Conservation (phyloP, 1,139 yeast genomes). For the Suhomyces maxii region DNA sequence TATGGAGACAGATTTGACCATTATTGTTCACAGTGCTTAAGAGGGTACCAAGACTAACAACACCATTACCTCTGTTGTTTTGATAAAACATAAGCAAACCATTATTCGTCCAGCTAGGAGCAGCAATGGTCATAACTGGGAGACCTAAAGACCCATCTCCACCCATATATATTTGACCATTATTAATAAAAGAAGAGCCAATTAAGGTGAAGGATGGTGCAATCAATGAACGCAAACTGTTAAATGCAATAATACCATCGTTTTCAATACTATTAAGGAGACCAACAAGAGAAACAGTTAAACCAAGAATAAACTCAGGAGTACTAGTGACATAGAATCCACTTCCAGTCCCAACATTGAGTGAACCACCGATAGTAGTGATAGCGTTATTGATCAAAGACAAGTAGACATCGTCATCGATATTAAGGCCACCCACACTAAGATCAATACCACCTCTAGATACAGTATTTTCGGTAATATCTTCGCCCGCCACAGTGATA, state of each 20-base stretch:
- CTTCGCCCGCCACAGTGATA: background rate
- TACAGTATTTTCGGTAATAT: slow-evolving; percentile 1
- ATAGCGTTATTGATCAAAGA: slow-evolving; percentile 33
- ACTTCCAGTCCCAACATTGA: slow-evolving; percentile 26
- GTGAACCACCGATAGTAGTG: slow-evolving; percentile 23
- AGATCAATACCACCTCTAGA: slow-evolving; percentile 21
- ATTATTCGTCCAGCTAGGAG: slow-evolving; percentile 24
- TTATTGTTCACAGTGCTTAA: slow-evolving; percentile 22
- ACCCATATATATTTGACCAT: slow-evolving; percentile 31
- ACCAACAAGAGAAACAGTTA: slow-evolving; percentile 11
- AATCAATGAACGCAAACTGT: slow-evolving; percentile 13
- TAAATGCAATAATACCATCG: slow-evolving; percentile 16
- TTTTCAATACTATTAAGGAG: slow-evolving; percentile 11
- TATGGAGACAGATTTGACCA: slow-evolving; percentile 32
- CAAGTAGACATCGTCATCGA: slow-evolving; percentile 33
- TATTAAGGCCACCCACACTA: slow-evolving; percentile 25
- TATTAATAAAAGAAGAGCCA: slow-evolving; percentile 24
- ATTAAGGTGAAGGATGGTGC: slow-evolving; percentile 22
- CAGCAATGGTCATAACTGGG: slow-evolving; percentile 22
- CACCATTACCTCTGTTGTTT: slow-evolving; percentile 19
- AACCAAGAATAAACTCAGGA: slow-evolving; percentile 7
- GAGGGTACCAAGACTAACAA: slow-evolving; percentile 22
- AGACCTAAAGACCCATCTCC: slow-evolving; percentile 22
- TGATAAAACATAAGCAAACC: slow-evolving; percentile 25
- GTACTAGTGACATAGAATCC: slow-evolving; percentile 21